These are phyloP conservation scores for Corniculantispora saksenae DNA, from an alignment of 2,329 filamentous ascomycete species.

Conservation along the genomic window DNA sequence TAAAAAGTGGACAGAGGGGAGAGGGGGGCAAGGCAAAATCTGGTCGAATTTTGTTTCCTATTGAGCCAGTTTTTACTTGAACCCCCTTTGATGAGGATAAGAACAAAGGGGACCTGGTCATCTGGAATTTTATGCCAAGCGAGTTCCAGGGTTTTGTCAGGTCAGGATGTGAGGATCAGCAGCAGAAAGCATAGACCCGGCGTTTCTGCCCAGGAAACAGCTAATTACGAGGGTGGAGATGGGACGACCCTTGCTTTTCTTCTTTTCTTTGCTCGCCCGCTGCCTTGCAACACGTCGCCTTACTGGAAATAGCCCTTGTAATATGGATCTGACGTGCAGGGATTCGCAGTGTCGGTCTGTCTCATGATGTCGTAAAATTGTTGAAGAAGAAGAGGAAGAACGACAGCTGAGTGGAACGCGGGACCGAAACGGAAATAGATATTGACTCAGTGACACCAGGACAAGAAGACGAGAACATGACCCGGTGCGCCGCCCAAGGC, in stretches of 20 bases:
- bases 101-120: background rate
- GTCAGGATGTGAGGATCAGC: background rate
- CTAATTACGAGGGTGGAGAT: background rate
- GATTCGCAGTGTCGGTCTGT: background rate
- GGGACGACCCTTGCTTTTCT: slow-evolving; percentile 5
- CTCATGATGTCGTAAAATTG: background rate
- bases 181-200: background rate
- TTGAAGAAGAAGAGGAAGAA: background rate
- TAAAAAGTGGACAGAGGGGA: background rate
- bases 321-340: slow-evolving; percentile 11
- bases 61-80: background rate
- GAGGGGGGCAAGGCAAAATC: no score
- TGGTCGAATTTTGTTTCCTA: no score
- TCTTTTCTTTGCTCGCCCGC: no score
- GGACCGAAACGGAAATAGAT: background rate
- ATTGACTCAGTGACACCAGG: background rate
- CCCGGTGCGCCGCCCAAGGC: background rate
- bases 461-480: background rate
- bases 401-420: background rate
- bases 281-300: background rate
- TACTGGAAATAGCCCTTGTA: background rate
- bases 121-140: background rate
- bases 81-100: background rate
- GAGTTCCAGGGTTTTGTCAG: background rate
- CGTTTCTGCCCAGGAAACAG: background rate